Evolutionary conservation across 192 early-diverging fungal species (phyloP), one percentile per base, ranked within the genome.

Genomic region (Backusella parvicylindrica): DNA sequence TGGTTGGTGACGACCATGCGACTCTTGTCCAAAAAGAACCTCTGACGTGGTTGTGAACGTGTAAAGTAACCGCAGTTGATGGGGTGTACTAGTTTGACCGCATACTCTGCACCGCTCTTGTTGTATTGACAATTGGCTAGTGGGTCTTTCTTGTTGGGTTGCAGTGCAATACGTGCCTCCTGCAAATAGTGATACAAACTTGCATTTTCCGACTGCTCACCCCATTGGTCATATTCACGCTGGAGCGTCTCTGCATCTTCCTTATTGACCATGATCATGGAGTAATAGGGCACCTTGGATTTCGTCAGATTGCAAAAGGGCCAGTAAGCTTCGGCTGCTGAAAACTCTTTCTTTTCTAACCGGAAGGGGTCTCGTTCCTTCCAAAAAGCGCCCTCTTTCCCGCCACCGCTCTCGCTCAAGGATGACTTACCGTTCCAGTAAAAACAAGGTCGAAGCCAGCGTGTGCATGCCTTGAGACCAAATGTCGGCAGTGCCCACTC

Each of bases 371-470:
- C 86, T 7, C 84, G 70, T 12, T 66, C 56, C 23, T 73, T 66
- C 86, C 86, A 87, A 53, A 87, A 87, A 6, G 66, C 21, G 0
- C 74, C 83, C 53, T 87, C 84, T 63, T 84, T 85, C 23, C 82
- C 81, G 7, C 60, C 60, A 8, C 43, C 69, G n/a, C 38, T 64
- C n/a, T 65, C 79, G 35, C 78, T 78, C 13, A 76, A 81, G 0
- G 78, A 79, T 16, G 84, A 84, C 64, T 89, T 89, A 7, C 88
- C 86, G 37, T 87, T 89, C 88, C 88, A 89, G 60, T 89, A 89
- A 67, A 89, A 76, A 0, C 83, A 83, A 13, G 88, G 86, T 60
- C 76, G 66, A 32, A 89, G 76, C 85, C 86, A 89, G 12, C 73
- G 67, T 5, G 69, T 30, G n/a, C 73, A 74, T 18, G 79, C 79